Base-by-base conservation (phyloP, 768 basidiomycete species). In the Podaxis mareebaensis region DNA sequence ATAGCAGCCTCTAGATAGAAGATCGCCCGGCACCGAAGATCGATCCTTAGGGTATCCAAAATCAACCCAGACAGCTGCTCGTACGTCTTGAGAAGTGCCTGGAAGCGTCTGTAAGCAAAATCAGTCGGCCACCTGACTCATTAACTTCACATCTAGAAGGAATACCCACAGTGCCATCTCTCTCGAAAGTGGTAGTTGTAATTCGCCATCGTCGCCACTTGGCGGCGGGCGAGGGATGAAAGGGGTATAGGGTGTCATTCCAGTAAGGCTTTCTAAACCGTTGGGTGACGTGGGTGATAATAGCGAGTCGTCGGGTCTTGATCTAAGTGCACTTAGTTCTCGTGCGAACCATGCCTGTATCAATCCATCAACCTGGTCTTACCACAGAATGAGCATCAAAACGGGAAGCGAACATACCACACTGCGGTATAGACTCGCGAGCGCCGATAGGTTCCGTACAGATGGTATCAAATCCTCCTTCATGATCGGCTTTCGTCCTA, bases 41-140 rank as follows among this genome's bases (percentile, higher is more conserved):
- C 96, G 58, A 93, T 85, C 39, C 95, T 86, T 33, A 98, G 86
- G 4, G 92, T 95, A 71, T 91, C 90, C 46, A 98, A 78, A 54
- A 97, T 89, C 62, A 96, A 83, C 69, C 91, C 88, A 8, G 92
- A 89, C 6, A 99, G 81, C 67, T 96, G 95, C 42, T 91, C 89
- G 69, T 95, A 98, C 2, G 95, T 96, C 76, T 90, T 88, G 46
- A 96, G 79, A 51, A 99, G 80, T 0, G 95, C 92, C 72, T 96
- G 90, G 76, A 95, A 97, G 33, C 95, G 94, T 64, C 96, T 96
- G 67, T 3, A 65, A 20, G 24, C 7, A 42, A n/a, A 53, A 49
- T 49, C 44, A 26, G 33, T 4, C 36, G 20, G 13, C 52, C 4
- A 22, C 11, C 39, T 10, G 33, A 55, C 33, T 20, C 13, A 38